Evolutionary conservation across 352 stramenopile genomes (phyloP), one percentile per base, ranked within the genome.

Genomic region (Phytopythium kandeliae): DNA sequence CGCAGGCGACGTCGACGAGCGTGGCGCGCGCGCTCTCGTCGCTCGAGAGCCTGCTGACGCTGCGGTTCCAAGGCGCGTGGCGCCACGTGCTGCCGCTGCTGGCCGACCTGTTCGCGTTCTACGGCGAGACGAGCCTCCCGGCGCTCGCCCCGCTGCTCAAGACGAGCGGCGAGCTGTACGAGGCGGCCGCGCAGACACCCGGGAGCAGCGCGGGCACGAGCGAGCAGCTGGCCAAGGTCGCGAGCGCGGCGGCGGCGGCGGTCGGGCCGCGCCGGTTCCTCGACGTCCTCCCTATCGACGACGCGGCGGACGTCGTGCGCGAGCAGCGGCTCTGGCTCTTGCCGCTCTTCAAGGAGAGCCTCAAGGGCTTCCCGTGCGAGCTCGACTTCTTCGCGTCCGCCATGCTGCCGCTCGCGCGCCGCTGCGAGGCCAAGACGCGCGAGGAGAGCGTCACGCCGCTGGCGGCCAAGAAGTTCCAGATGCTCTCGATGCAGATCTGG

Each of bases 41-140:
- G 38, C 62, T 94, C 22, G 66, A 91, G 59, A 89, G 77, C 55
- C 69, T 95, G 9, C 82, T 90, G 42, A 90, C 79, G 47, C 66
- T 95, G 50, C 82, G 82, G 36, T 95, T 90, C 66, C 85, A 92
- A 60, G 53, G 63, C 17, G 85, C 81, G 19, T 95, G 85, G 85
- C 73, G 67, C 25, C 79, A 90, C 45, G 59, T 91, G n/a, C 90
- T 95, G 57, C 59, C 68, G 4, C 59, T 89, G 49, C 74, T 95
- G 37, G 71, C 71, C 10, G 71, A 79, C 13, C 70, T 95, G 2
- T 89, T 90, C 51, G 62, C 73, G 42, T 83, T 90, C 52, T 92
- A 89, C 55, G 73, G 82, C 43, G 28, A 63, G 28, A 63, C 67
- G 8, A 83, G 73, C 46, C 69, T 67, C 25, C 76, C 74, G 3